Evolutionary conservation across 1,139 yeast genomes (phyloP).

Genomic region (Sugiyamaella sp.): DNA sequence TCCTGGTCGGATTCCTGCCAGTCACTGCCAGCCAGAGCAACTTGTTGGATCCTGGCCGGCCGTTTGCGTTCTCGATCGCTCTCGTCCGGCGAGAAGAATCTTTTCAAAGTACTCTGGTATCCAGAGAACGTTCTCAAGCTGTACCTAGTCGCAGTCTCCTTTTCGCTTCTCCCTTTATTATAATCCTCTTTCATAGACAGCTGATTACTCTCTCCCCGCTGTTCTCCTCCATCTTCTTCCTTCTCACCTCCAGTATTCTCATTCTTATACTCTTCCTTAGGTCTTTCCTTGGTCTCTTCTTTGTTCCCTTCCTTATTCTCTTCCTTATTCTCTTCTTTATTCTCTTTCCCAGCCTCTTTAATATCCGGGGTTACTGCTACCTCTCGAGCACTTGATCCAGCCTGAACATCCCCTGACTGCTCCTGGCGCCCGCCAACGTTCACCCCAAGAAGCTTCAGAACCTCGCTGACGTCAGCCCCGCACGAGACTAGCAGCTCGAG

Average conservation of each 20-base stretch:
- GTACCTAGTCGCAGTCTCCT: neutral
- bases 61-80: constrained; percentile 11
- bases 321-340: no score
- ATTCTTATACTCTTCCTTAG: no score
- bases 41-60: constrained; percentile 6
- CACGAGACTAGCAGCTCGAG: constrained; percentile 43
- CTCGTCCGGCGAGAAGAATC: constrained; percentile 17
- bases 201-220: no score
- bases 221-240: no score
- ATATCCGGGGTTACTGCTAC: no score
- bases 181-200: neutral
- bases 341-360: no score
- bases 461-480: constrained; percentile 39
- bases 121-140: neutral
- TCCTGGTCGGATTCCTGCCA: constrained; percentile 11
- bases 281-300: no score
- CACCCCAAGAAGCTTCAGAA: constrained; percentile 30
- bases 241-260: no score
- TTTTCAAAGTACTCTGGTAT: constrained; percentile 31
- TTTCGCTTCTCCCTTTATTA: neutral
- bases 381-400: no score
- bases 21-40: constrained; percentile 4
- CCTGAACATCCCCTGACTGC: neutral
- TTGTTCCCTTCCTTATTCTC: no score
- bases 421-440: neutral